phyloP scores from a whole-genome alignment of 2,329 filamentous ascomycete genomes.

The Dothideomycetes sp. region DNA sequence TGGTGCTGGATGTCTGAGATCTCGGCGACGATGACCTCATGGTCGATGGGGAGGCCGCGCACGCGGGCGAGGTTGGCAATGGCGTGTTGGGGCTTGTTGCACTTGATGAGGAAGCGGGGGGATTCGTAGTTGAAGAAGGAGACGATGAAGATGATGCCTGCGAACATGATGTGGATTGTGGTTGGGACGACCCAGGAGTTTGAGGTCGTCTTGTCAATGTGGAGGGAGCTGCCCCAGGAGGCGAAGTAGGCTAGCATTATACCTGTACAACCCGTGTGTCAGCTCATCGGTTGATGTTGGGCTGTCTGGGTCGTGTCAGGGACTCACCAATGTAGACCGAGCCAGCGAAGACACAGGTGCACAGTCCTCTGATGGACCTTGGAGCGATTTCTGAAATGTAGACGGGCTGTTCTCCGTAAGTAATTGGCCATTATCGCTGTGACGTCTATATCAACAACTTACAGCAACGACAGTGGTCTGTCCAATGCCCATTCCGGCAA shows the following conservation, averaged over 20 bases:
- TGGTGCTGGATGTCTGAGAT: slow-evolving; percentile 52
- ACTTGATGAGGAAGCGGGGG: slow-evolving; percentile 54
- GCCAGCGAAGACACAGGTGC: slow-evolving; percentile 56
- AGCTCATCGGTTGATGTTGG: too few species aligned
- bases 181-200: slow-evolving; percentile 53
- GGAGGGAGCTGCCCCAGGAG: slow-evolving; percentile 40
- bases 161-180: slow-evolving; percentile 65
- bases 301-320: too few species aligned
- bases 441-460: too few species aligned
- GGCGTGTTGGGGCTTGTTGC: slow-evolving; percentile 55
- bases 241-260: slow-evolving; percentile 71
- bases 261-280: too few species aligned
- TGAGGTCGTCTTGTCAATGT: slow-evolving; percentile 28
- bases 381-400: slow-evolving; percentile 52
- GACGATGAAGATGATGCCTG: slow-evolving; percentile 57
- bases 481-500: slow-evolving; percentile 31
- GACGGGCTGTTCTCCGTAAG: slow-evolving; percentile 47
- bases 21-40: slow-evolving; percentile 37
- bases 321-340: slow-evolving; percentile 61
- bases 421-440: too few species aligned
- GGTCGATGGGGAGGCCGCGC: slow-evolving; percentile 52
- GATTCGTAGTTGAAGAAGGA: slow-evolving; percentile 52
- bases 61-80: slow-evolving; percentile 44
- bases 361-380: slow-evolving; percentile 53
- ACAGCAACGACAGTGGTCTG: slow-evolving; percentile 49